Evolutionary conservation across 352 stramenopile species (phyloP).

Genomic region (Phytophthora aleatoria): DNA sequence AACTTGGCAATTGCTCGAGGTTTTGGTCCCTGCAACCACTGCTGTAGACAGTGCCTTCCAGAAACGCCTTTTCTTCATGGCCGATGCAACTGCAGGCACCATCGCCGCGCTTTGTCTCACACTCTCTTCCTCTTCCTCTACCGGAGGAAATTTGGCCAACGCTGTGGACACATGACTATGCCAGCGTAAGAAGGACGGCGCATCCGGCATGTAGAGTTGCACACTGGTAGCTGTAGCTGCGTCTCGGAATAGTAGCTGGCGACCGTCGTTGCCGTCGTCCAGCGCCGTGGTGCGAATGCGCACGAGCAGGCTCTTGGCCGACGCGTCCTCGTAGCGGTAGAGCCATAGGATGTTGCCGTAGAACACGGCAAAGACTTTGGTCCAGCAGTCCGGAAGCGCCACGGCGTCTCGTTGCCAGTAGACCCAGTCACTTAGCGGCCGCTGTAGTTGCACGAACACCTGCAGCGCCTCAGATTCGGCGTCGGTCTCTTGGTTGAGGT

Average conservation of each 20-base stretch:
- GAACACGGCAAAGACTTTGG: constrained; percentile 53
- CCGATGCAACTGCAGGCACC: constrained; percentile 9
- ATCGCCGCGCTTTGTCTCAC: constrained; percentile 2
- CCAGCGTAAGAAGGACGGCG: constrained; percentile 26
- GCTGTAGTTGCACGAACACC: constrained; percentile 14
- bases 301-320: constrained; percentile 37
- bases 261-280: constrained; percentile 12
- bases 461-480: constrained; percentile 10
- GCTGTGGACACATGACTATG: constrained; percentile 27
- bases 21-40: constrained; percentile 5
- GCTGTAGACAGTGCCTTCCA: constrained; percentile 25
- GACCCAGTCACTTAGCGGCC: constrained; percentile 45
- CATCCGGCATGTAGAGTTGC: constrained; percentile 36
- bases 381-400: constrained; percentile 49
- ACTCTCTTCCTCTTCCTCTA: constrained; percentile 14
- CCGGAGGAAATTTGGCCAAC: constrained; percentile 14
- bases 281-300: constrained; percentile 30
- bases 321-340: constrained; percentile 51
- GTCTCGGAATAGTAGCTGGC: constrained; percentile 33
- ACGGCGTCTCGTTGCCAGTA: constrained; percentile 49
- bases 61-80: constrained; percentile 27
- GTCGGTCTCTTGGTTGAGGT: constrained; percentile 8
- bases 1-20: constrained; percentile 8
- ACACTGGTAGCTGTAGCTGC: constrained; percentile 5
- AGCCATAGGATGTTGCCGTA: constrained; percentile 39